Conservation (phyloP, 2,329 filamentous ascomycete species). For the Colletotrichum costaricense region DNA sequence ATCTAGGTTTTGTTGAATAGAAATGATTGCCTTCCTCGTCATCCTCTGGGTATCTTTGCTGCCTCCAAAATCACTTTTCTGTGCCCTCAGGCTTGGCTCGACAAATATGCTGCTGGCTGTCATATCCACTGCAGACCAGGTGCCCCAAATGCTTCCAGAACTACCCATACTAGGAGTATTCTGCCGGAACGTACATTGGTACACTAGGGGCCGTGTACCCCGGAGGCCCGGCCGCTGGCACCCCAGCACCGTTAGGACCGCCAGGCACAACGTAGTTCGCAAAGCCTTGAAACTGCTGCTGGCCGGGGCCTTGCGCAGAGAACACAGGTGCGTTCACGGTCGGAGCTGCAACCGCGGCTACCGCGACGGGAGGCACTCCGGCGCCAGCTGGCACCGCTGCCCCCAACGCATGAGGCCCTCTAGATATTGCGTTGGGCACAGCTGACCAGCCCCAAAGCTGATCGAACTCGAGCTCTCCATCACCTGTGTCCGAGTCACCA, state of each 20-base stretch:
- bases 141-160: background rate
- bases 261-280: constrained; percentile 12
- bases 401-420: background rate
- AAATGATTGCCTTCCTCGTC: background rate
- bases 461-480: constrained; percentile 51
- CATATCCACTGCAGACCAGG: background rate
- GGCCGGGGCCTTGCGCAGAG: constrained; percentile 7
- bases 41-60: constrained; percentile 3
- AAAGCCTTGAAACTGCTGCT: constrained; percentile 9
- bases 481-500: constrained; percentile 39
- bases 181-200: constrained; percentile 29
- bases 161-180: constrained; percentile 17
- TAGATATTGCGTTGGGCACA: background rate
- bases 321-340: constrained; percentile 4
- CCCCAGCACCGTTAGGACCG: constrained; percentile 7
- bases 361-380: background rate
- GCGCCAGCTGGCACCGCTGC: background rate
- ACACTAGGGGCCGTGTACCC: constrained; percentile 20
- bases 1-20: background rate
- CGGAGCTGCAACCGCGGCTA: background rate
- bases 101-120: background rate
- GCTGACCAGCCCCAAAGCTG: constrained; percentile 45
- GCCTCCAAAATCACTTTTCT: background rate
- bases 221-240: background rate
- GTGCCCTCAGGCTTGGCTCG: background rate